phyloP scores from a whole-genome alignment of 1,284 basidiomycete genomes.

The Microstroma glucosiphilum region DNA sequence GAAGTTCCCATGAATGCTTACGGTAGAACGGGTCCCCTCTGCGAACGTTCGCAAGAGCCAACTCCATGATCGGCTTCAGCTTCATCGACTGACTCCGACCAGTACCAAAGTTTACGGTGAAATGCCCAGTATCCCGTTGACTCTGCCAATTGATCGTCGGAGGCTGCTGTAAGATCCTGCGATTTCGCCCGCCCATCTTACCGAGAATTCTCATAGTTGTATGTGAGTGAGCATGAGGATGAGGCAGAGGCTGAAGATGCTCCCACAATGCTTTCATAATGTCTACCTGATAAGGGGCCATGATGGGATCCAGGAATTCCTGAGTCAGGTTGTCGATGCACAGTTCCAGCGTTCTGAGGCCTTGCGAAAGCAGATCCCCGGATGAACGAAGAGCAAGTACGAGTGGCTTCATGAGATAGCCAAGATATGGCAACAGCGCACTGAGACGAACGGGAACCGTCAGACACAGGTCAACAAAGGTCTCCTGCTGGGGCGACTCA shows the following conservation, averaged over 20 bases:
- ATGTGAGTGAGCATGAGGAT: slow-evolving; percentile 84
- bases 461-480: slow-evolving; percentile 89
- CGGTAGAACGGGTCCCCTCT: slow-evolving; percentile 63
- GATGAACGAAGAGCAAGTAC: slow-evolving; percentile 75
- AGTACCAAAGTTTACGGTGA: slow-evolving; percentile 8
- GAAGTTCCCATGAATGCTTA: slow-evolving; percentile 68
- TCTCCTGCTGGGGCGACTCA: slow-evolving; percentile 40
- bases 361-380: slow-evolving; percentile 88
- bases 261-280: slow-evolving; percentile 73
- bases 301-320: slow-evolving; percentile 94
- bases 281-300: slow-evolving; percentile 70
- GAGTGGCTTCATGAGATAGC: slow-evolving; percentile 93
- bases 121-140: slow-evolving; percentile 17
- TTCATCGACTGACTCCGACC: slow-evolving; percentile 59
- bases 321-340: slow-evolving; percentile 99
- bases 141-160: slow-evolving; percentile 65
- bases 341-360: slow-evolving; percentile 91
- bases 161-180: slow-evolving; percentile 70
- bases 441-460: slow-evolving; percentile 94
- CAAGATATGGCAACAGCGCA: slow-evolving; percentile 88
- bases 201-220: slow-evolving; percentile 94
- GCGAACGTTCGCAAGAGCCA: slow-evolving; percentile 66
- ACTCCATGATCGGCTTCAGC: slow-evolving; percentile 64
- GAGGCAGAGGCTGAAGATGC: slow-evolving; percentile 75
- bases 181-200: slow-evolving; percentile 91